Evolutionary conservation across 2,329 filamentous ascomycete genomes (phyloP), one percentile per base, ranked within the genome.

Genomic region (Aspergillus thermomutatus): DNA sequence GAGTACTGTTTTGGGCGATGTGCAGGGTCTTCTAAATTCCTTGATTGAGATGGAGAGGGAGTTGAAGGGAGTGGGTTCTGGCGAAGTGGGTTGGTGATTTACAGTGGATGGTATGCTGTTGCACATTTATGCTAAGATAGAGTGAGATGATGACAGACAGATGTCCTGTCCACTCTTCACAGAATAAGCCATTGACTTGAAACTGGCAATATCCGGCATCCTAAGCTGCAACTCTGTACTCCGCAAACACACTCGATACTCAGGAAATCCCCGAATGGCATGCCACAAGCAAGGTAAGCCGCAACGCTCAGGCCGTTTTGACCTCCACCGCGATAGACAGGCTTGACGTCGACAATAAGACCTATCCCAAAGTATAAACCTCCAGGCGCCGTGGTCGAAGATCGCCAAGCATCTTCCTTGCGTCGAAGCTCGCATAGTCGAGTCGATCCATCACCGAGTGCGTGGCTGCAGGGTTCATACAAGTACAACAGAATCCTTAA

Each of bases 381-480:
- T 50, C 52, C 56, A 47, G 53, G 37, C 49, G 56, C 55, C 52
- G 43, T 46, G n/a, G 21, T 46, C 11, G 43, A 25, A 14, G 21
- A 46, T 45, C 25, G 51, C 23, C 45, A 28, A 53, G 47, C 43
- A 50, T 28, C 37, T 46, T 57, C 51, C 46, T 54, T 54, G 50
- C 54, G 37, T 53, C 37, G 41, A 19, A 43, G 26, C 48, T 28
- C 46, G 41, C 37, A 57, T 57, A 57, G 47, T 46, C 45, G 46
- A 57, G 40, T 54, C 41, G 55, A 57, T 51, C 52, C 49, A 48
- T 54, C 48, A 52, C 40, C 40, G 31, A 37, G 14, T 37, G 14
- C 31, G 6, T 37, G 6, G 14, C 11, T 17, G 31, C 4, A 37
- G 31, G 31, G 14, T 4, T 37, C 14, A 37, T 17, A 17, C 14